A percentile compares a stretch with the other conserved stretches of the same genome.
Evolutionary conservation across 306 rosid genomes (phyloP).

Genomic region (Rubus idaeus): DNA sequence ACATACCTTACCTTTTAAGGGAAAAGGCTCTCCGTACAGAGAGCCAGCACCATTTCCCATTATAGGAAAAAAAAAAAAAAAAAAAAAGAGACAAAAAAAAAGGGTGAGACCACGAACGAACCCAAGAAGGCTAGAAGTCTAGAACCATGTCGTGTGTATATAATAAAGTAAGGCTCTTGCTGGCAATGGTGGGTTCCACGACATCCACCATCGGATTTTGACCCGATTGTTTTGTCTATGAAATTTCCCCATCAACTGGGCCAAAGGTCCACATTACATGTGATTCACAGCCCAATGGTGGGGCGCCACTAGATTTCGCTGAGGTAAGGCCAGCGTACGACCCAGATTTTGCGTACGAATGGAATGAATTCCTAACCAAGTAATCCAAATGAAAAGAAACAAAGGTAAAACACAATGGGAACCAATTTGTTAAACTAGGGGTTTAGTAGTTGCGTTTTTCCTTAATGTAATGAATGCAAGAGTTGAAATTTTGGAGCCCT

Average conservation of each 20-base stretch:
- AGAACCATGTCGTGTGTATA: neutral
- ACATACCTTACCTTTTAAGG: too few relatives aligned
- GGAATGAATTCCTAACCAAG: neutral
- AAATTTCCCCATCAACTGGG: conserved; percentile 24
- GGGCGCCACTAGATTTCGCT: conserved; percentile 35
- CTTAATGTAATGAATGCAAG: too few relatives aligned
- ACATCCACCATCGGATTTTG: neutral
- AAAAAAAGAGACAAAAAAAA: too few relatives aligned
- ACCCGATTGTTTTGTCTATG: neutral
- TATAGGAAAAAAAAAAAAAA: neutral
- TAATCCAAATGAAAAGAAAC: neutral
- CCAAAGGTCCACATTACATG: conserved; percentile 34
- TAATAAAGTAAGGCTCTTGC: neutral
- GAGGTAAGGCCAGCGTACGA: neutral
- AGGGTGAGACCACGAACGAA: conserved; percentile 19
- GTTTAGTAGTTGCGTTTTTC: neutral
- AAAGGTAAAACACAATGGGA: neutral
- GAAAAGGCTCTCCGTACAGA: conserved; percentile 31
- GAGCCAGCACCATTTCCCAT: conserved; percentile 19
- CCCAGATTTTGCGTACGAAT: conserved; percentile 7
- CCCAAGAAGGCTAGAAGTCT: too few relatives aligned
- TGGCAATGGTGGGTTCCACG: neutral
- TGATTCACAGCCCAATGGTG: conserved; percentile 29
- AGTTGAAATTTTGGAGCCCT: too few relatives aligned
- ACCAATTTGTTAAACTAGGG: neutral